A percentile compares a stretch with the other conserved stretches of the same genome.
These are phyloP conservation scores for Naganishia friedmannii DNA, from an alignment of 768 basidiomycete genomes.

Conservation along the genomic window DNA sequence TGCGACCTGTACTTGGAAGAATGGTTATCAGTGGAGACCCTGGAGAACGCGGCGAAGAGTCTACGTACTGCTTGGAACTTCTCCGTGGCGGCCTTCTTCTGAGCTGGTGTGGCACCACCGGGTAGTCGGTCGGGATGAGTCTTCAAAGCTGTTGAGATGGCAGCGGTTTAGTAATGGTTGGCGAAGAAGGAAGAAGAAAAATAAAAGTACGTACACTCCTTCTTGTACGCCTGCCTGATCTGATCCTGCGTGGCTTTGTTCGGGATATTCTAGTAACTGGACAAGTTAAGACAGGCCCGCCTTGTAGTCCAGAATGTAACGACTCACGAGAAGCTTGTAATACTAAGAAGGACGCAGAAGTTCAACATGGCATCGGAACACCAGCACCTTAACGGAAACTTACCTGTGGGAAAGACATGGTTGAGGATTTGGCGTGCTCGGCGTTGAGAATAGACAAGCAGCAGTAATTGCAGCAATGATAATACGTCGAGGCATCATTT, in stretches of 20 bases:
- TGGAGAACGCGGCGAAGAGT: background rate
- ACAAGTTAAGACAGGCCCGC: background rate
- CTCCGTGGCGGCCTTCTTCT: constrained; percentile 74
- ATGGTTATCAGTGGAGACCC: background rate
- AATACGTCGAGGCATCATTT: too few species aligned
- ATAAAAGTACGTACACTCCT: constrained; percentile 34
- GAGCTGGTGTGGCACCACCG: constrained; percentile 63
- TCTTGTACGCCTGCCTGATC: constrained; percentile 48
- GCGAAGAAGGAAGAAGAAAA: background rate
- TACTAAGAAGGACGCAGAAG: constrained; percentile 15
- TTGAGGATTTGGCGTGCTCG: background rate
- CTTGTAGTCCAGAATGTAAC: background rate
- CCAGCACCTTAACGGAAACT: background rate
- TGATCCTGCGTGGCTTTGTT: constrained; percentile 36
- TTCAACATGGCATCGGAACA: background rate
- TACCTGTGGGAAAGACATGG: constrained; percentile 28
- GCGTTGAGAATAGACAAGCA: background rate
- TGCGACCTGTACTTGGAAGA: constrained; percentile 65
- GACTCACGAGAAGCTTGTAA: constrained; percentile 28
- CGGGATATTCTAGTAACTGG: constrained; percentile 10
- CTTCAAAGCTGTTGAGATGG: constrained; percentile 54
- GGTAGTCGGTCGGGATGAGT: constrained; percentile 84
- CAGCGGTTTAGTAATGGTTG: background rate
- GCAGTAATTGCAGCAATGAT: too few species aligned
- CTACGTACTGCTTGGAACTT: constrained; percentile 66